Evolutionary conservation across 148 eudicot genomes (phyloP).

Genomic region (Rheum nobile): DNA sequence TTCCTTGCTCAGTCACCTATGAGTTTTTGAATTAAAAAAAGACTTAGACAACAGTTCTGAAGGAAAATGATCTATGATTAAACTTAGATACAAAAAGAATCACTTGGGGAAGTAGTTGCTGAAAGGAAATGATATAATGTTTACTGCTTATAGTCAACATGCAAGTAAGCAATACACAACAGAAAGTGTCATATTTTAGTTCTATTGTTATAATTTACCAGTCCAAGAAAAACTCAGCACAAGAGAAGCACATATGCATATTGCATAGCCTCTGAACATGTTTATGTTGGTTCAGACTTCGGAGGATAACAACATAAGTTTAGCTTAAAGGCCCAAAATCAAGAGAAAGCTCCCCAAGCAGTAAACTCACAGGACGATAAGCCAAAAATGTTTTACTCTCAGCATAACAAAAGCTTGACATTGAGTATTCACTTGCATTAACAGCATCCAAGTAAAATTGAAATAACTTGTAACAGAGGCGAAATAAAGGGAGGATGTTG

Average conservation of each 20-base stretch:
- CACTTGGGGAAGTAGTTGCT: not conserved
- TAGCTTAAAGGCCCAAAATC: not conserved
- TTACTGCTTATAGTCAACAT: not conserved
- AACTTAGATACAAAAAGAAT: not conserved
- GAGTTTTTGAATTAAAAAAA: not conserved
- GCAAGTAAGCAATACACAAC: not conserved
- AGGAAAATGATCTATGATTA: not conserved
- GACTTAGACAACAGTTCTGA: not conserved
- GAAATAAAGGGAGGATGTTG: not conserved
- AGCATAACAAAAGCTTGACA: not conserved
- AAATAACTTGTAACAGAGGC: not conserved
- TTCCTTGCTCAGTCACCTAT: conserved; percentile 46
- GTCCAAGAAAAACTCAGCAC: not conserved
- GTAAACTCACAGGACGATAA: not conserved
- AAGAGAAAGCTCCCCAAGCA: not conserved
- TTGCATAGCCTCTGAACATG: not conserved
- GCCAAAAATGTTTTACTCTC: not conserved
- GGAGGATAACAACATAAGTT: not conserved
- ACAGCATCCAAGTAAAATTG: not conserved
- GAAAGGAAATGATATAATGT: not conserved
- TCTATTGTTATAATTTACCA: not conserved
- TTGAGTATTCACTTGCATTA: not conserved
- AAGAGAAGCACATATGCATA: not conserved
- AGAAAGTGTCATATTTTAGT: not conserved
- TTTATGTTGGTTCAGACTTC: not conserved